phyloP scores from a whole-genome alignment of 176 grass and related monocot species.

The Areca catechu region DNA sequence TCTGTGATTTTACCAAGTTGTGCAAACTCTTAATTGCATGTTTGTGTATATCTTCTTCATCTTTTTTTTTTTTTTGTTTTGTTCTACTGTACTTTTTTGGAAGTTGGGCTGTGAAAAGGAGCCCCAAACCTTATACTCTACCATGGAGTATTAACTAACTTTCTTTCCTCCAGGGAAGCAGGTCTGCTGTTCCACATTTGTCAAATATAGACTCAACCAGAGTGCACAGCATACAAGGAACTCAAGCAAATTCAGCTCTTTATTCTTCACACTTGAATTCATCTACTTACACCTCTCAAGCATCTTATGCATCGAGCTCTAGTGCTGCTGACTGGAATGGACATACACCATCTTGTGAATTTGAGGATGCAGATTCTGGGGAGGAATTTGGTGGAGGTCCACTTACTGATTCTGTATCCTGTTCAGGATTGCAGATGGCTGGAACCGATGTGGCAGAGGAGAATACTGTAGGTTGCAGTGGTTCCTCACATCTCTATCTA shows the following conservation, averaged over 20 bases:
- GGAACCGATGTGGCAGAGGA: background rate
- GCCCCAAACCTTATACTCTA: no score
- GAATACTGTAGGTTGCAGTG: background rate
- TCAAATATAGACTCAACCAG: slow-evolving; percentile 6
- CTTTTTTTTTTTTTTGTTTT: no score
- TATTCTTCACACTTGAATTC: slow-evolving; percentile 4
- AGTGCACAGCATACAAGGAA: slow-evolving; percentile 1
- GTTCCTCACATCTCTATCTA: background rate
- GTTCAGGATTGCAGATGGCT: slow-evolving; percentile 4
- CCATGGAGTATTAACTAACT: no score
- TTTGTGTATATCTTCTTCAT: no score
- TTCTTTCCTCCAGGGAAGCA: background rate
- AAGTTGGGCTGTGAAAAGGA: no score
- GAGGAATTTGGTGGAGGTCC: slow-evolving; percentile 12
- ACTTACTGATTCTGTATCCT: slow-evolving; percentile 6
- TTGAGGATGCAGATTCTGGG: slow-evolving; percentile 18
- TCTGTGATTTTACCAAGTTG: no score
- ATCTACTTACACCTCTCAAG: background rate
- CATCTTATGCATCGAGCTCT: slow-evolving; percentile 2
- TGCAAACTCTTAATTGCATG: no score
- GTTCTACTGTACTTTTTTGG: no score
- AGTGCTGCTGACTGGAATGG: slow-evolving; percentile 3
- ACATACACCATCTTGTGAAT: slow-evolving; percentile 13
- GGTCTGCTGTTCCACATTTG: background rate
- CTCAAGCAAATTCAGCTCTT: slow-evolving; percentile 7